Base-by-base conservation (phyloP, 805 yeast genomes). In the Millerago galiae region DNA sequence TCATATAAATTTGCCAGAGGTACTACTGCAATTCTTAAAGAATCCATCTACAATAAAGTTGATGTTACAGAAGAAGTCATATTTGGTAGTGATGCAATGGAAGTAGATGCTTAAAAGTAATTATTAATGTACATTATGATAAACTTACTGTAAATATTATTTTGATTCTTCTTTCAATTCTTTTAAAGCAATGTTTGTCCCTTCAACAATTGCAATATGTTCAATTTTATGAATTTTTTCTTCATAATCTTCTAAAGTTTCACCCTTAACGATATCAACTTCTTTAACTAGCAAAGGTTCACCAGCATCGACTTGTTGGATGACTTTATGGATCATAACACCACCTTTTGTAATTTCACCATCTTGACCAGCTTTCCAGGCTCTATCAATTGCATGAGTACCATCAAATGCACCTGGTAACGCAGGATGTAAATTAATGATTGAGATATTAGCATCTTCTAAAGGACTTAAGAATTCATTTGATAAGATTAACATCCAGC, bases 361-460 rank as follows among this genome's bases (percentile, higher is more conserved):
- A 24, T 77, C 78, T 58, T 90, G 96, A 31, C 96, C 96, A 11
- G 95, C 95, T 55, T 88, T 71, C 91, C 95, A 93, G 1, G 97
- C 95, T 56, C 98, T 72, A 55, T 93, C 96, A 46, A 93, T 93
- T 10, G 99, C 98, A 65, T 87, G 89, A 10, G 95, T 91, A 5
- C 99, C 99, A 45, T 91, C 98, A 68, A 91, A 93, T 5, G 89
- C 89, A 24, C 96, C 96, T 1, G 99, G 99, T 46, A 93, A 75
- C 1, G 99, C 98, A 5, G 99, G 99, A 61, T 93, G 99, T 46
- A 93, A 68, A 58, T 93, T 93, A 55, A 93, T 89, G 49, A 93
- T 90, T 30, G 90, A 86, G 25, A 89, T 73, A 2, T 72, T 67
- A 3, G 72, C 77, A 3, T 72, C 60, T 39, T 70, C 76, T 28